Conservation (phyloP, 441 rosid species). For the Dalechampia spathulata region DNA sequence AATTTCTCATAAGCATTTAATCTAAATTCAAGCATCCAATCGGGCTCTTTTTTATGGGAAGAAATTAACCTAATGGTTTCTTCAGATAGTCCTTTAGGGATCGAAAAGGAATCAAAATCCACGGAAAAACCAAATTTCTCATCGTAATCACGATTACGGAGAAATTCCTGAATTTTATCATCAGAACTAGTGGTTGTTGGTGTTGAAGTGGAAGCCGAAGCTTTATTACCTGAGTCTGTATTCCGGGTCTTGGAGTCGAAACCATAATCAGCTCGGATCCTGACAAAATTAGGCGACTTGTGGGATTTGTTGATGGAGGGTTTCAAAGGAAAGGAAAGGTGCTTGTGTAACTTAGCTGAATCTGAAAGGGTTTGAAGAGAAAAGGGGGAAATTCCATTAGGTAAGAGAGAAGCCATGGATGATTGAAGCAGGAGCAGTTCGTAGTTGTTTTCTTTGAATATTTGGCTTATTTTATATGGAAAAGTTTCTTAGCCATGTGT, state of each 20-base stretch:
- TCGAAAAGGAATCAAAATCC: slow-evolving; percentile 70
- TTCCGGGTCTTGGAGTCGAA: slow-evolving; percentile 26
- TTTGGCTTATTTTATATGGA: background rate
- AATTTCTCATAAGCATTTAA: slow-evolving; percentile 71
- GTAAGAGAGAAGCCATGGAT: slow-evolving; percentile 24
- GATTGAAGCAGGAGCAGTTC: background rate
- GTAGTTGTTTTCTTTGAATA: background rate
- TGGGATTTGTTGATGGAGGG: background rate
- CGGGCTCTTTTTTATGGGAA: slow-evolving; percentile 66
- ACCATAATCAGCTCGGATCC: slow-evolving; percentile 23
- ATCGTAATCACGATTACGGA: slow-evolving; percentile 59
- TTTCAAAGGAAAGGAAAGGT: slow-evolving; percentile 10
- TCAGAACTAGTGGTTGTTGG: slow-evolving; percentile 32
- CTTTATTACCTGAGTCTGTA: slow-evolving; percentile 44
- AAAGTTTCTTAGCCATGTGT: slow-evolving; percentile 6
- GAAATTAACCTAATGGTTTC: slow-evolving; percentile 69
- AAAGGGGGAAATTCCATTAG: slow-evolving; percentile 17
- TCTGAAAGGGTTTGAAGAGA: slow-evolving; percentile 12
- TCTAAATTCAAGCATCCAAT: slow-evolving; percentile 86
- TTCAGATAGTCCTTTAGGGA: slow-evolving; percentile 77
- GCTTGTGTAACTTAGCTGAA: slow-evolving; percentile 6
- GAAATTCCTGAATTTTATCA: slow-evolving; percentile 59
- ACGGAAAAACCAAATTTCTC: slow-evolving; percentile 58
- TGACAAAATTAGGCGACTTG: background rate
- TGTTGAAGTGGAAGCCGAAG: slow-evolving; percentile 19